phyloP scores from a whole-genome alignment of 2,329 filamentous ascomycete species.

The Pestalotiopsis sp. region DNA sequence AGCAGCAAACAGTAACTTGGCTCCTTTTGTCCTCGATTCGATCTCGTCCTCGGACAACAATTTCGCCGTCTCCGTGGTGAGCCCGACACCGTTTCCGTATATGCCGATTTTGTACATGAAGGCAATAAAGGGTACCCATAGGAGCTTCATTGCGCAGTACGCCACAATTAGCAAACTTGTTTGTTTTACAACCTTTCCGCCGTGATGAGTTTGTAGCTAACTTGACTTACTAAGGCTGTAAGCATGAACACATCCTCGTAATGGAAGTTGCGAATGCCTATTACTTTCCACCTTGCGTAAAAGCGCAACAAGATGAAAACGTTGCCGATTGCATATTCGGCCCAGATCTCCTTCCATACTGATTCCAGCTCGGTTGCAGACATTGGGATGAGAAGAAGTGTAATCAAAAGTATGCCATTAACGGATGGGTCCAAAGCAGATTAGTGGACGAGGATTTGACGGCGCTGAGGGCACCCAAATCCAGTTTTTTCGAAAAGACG shows the following conservation, averaged over 20 bases:
- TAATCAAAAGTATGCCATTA: background rate
- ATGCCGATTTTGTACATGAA: background rate
- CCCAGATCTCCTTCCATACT: conserved; percentile 5
- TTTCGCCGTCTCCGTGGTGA: background rate
- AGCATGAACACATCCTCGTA: conserved; percentile 10
- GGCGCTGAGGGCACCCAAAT: background rate
- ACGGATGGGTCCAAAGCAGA: background rate
- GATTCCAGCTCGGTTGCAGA: background rate
- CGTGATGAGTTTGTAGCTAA: background rate
- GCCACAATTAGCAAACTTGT: background rate
- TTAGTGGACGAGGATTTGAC: background rate
- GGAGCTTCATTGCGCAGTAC: background rate
- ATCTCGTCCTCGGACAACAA: background rate
- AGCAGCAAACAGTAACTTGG: conserved; percentile 2
- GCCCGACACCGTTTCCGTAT: conserved; percentile 1
- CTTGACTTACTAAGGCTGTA: background rate
- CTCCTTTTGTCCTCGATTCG: background rate
- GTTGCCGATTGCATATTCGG: conserved; percentile 10
- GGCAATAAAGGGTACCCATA: background rate
- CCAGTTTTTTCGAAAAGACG: background rate
- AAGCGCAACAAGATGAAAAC: conserved; percentile 9
- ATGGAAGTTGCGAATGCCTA: conserved; percentile 5
- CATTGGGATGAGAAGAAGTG: background rate
- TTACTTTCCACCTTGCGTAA: conserved; percentile 2
- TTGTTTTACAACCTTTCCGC: background rate